Conservation (phyloP, 2,329 filamentous ascomycete genomes). For the Colletotrichum horii region DNA sequence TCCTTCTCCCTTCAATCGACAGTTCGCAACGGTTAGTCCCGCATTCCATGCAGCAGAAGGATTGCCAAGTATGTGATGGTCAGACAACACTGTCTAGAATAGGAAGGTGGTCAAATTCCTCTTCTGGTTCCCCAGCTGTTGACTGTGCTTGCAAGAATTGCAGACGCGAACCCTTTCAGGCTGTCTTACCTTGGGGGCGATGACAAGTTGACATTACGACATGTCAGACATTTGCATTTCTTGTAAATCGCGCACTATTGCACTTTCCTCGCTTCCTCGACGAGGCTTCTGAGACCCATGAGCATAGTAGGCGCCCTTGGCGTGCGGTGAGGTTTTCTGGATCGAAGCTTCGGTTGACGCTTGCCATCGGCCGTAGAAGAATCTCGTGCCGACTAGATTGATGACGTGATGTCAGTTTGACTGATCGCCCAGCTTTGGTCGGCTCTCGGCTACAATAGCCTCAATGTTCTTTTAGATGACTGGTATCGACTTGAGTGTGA, state of each 20-base stretch:
- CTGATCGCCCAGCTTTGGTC: not conserved
- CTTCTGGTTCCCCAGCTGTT: not conserved
- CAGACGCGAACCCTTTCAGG: not conserved
- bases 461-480: not conserved
- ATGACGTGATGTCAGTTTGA: not conserved
- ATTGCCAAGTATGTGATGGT: not conserved
- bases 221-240: not conserved
- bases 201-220: not conserved
- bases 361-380: not conserved
- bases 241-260: not conserved
- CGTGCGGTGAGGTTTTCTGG: not conserved
- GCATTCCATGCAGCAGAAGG: not conserved
- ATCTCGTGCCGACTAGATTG: not conserved
- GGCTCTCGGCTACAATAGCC: not conserved
- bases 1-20: not conserved
- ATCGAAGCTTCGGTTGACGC: not conserved
- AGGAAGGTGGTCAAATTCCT: not conserved
- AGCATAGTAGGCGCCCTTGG: not conserved
- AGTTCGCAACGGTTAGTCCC: not conserved
- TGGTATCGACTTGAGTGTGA: not conserved
- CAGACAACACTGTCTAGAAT: not conserved
- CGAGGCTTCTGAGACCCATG: not conserved
- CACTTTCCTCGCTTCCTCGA: not conserved
- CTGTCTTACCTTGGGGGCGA: not conserved
- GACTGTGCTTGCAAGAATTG: not conserved